Conservation (phyloP, 2,329 filamentous ascomycete genomes). For the Cordyceps javanica region DNA sequence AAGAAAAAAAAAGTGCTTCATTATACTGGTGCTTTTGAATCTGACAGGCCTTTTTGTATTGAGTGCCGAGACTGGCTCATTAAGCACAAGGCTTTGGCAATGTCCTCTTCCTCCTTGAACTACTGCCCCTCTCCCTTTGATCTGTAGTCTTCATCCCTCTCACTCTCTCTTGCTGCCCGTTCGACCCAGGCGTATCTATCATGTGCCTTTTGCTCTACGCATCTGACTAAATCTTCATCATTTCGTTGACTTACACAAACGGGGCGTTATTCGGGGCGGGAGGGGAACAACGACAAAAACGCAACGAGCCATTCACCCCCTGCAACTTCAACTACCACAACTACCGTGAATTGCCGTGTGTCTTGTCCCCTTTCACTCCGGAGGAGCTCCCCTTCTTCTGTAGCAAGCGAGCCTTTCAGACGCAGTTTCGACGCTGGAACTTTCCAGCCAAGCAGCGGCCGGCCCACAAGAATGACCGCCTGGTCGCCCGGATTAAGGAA, state of each 20-base stretch:
- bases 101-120: background rate
- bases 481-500: conserved; percentile 65
- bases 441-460: conserved; percentile 71
- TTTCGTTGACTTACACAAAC: conserved; percentile 16
- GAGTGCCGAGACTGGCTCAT: background rate
- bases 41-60: background rate
- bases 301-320: conserved; percentile 1
- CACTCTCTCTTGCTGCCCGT: no score
- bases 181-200: no score
- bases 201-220: no score
- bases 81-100: background rate
- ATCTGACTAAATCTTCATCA: no score
- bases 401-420: conserved; percentile 72
- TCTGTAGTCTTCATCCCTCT: no score
- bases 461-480: conserved; percentile 60
- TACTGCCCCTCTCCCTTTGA: background rate
- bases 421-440: conserved; percentile 70
- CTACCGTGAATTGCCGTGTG: background rate
- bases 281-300: background rate
- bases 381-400: conserved; percentile 11
- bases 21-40: background rate
- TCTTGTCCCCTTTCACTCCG: background rate
- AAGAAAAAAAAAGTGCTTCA: no score
- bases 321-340: no score
- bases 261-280: conserved; percentile 1